Percentiles rank a stretch among this genome's conserved stretches.
Conservation (phyloP, 176 grass and related monocot species). For the Triticum monococcum region DNA sequence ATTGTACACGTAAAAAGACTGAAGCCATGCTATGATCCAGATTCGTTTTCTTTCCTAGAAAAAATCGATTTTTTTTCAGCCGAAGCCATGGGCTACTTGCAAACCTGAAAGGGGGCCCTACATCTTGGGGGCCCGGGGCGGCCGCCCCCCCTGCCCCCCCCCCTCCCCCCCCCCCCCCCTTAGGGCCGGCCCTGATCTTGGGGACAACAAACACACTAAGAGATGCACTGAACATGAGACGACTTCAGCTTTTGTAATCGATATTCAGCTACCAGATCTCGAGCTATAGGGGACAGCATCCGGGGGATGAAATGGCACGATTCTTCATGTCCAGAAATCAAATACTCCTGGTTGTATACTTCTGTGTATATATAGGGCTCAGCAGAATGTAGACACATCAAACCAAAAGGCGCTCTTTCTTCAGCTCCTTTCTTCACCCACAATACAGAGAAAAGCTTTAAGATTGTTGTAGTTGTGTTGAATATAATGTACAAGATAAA, state of each 20-base stretch:
- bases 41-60: no score
- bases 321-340: constrained; percentile 2
- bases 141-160: no score
- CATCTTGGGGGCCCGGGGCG: no score
- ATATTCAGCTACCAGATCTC: background rate
- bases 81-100: no score
- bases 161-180: no score
- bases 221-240: background rate
- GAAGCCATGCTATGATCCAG: no score
- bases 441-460: background rate
- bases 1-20: no score
- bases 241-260: background rate
- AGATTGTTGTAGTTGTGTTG: background rate
- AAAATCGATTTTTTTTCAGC: no score
- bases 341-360: background rate
- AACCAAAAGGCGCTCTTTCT: background rate
- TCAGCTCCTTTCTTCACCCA: background rate
- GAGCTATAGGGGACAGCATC: constrained; percentile 3
- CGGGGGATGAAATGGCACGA: background rate
- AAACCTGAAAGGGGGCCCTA: no score
- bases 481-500: no score
- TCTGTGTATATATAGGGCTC: constrained; percentile 17
- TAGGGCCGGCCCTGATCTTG: no score
- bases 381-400: background rate
- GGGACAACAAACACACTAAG: background rate